These are phyloP conservation scores for Haematococcus lacustris DNA, from an alignment of 139 green algal genomes.

Conservation along the genomic window DNA sequence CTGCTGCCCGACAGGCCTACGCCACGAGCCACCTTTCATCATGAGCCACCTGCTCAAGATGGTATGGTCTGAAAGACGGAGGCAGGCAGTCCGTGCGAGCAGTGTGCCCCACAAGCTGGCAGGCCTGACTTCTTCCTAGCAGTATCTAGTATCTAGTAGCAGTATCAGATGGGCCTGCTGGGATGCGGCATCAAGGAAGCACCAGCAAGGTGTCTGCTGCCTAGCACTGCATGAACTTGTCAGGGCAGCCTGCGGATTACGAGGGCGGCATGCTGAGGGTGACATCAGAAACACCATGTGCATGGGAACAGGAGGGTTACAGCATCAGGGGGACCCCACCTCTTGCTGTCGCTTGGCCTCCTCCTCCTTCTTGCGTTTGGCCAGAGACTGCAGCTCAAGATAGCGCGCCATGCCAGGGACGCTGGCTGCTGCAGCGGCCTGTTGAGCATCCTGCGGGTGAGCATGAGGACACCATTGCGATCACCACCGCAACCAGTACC, in stretches of 20 bases:
- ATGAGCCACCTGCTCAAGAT: too few relatives aligned
- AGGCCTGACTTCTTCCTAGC: too few relatives aligned
- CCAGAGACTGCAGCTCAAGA: conserved; percentile 30
- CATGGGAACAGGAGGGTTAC: not conserved
- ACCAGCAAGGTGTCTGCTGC: not conserved
- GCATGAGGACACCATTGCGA: too few relatives aligned
- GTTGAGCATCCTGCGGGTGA: too few relatives aligned
- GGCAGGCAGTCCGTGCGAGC: too few relatives aligned
- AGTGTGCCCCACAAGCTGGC: too few relatives aligned
- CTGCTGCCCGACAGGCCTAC: not conserved
- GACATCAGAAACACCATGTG: not conserved
- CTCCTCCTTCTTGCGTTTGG: conserved; percentile 16
- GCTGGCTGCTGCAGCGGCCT: too few relatives aligned
- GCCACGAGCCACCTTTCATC: too few relatives aligned
- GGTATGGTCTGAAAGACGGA: too few relatives aligned
- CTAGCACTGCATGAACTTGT: not conserved
- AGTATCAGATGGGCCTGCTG: not conserved
- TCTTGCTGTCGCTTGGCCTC: conserved; percentile 22
- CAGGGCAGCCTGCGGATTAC: not conserved
- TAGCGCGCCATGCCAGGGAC: conserved; percentile 17
- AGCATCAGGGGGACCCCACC: conserved; percentile 12
- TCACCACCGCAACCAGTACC: too few relatives aligned
- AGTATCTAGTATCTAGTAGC: not conserved
- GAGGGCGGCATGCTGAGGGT: not conserved
- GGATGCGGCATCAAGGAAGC: too few relatives aligned